Evolutionary conservation across 768 basidiomycete genomes (phyloP).

Genomic region (Hericium alpestre): DNA sequence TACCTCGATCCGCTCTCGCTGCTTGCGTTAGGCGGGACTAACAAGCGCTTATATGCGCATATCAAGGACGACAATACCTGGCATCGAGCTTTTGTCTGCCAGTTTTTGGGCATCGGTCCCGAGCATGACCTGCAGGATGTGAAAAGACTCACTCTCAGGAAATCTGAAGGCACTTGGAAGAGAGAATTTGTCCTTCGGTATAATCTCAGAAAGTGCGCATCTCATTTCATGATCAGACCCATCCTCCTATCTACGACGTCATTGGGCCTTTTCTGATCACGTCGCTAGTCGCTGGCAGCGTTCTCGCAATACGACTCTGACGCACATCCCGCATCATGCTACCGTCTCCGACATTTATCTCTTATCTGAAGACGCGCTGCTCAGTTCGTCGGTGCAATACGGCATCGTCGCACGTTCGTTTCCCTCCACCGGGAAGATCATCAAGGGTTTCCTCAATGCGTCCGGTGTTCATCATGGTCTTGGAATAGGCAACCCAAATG

Average conservation of each 20-base stretch:
- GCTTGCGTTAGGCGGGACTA: conserved; percentile 43
- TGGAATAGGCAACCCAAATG: conserved; percentile 65
- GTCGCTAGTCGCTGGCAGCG: conserved; percentile 55
- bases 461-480: conserved; percentile 46
- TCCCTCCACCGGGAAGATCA: conserved; percentile 57
- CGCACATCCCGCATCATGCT: conserved; percentile 56
- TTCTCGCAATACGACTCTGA: conserved; percentile 47
- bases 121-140: conserved; percentile 40
- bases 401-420: conserved; percentile 67
- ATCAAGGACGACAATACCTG: conserved; percentile 73
- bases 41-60: conserved; percentile 46
- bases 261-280: not conserved
- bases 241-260: not conserved
- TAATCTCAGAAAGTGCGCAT: conserved; percentile 39
- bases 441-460: conserved; percentile 61
- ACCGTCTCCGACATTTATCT: conserved; percentile 49
- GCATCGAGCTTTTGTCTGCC: conserved; percentile 61
- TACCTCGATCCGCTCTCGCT: conserved; percentile 59
- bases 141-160: conserved; percentile 41
- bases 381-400: conserved; percentile 54
- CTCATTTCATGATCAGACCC: not conserved
- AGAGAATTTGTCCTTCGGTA: conserved; percentile 56
- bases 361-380: conserved; percentile 42
- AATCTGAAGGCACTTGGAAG: conserved; percentile 54
- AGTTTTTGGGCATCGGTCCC: conserved; percentile 56